Percentiles rank a stretch among this genome's conserved stretches.
phyloP scores from a whole-genome alignment of 139 green algal species.

The Picochlorum sp. region DNA sequence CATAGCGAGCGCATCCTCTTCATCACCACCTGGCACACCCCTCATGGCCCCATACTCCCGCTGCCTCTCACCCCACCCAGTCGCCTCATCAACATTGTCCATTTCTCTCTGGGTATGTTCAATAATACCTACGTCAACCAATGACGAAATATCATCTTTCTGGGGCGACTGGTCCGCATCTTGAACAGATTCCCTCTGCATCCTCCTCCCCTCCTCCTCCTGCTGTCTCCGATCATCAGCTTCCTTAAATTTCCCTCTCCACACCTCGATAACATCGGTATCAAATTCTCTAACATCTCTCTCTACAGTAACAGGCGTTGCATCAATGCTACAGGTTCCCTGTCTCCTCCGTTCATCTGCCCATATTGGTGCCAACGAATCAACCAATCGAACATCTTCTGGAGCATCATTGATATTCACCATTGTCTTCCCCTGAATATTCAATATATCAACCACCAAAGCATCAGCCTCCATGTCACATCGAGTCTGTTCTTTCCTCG shows the following conservation, averaged over 20 bases:
- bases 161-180: too few relatives aligned
- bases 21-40: neutral
- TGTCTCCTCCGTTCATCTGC: constrained; percentile 58
- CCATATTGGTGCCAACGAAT: constrained; percentile 83
- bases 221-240: neutral
- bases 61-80: neutral
- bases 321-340: neutral
- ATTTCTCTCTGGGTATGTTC: too few relatives aligned
- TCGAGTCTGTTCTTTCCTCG: constrained; percentile 43
- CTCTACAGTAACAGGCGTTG: neutral
- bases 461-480: constrained; percentile 80
- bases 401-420: constrained; percentile 47
- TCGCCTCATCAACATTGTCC: too few relatives aligned
- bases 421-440: constrained; percentile 53
- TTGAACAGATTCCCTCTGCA: neutral
- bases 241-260: neutral
- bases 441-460: constrained; percentile 68
- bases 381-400: constrained; percentile 55
- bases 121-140: too few relatives aligned
- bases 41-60: neutral
- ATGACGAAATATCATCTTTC: too few relatives aligned
- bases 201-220: neutral
- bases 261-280: neutral
- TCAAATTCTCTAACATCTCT: neutral
- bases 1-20: neutral